Percentiles rank a stretch among this genome's conserved stretches.
Evolutionary conservation across 2,329 filamentous ascomycete genomes (phyloP).

Genomic region (Pseudocercospora fijiensis): DNA sequence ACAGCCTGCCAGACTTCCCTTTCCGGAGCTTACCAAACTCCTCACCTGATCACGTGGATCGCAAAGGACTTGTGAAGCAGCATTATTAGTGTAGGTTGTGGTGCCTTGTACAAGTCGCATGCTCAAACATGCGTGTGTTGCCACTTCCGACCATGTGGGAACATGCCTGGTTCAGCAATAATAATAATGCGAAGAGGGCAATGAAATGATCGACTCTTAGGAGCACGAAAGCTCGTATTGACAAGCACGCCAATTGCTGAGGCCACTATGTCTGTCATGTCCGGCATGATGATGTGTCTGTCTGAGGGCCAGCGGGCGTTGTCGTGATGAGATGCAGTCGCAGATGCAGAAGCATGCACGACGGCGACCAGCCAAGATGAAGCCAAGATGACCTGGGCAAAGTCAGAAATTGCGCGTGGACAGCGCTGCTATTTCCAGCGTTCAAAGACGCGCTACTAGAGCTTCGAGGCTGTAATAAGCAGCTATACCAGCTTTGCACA

Average conservation of each 20-base stretch:
- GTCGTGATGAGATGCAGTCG: too few species aligned
- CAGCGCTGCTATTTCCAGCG: neutral
- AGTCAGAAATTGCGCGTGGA: neutral
- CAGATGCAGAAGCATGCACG: neutral
- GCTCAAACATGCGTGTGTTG: too few species aligned
- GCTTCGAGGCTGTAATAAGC: conserved; percentile 4
- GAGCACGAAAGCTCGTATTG: too few species aligned
- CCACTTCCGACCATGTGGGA: too few species aligned
- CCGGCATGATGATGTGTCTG: too few species aligned
- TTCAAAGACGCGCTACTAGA: neutral
- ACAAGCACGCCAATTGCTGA: too few species aligned
- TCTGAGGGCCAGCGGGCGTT: neutral
- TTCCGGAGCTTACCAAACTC: conserved; percentile 46
- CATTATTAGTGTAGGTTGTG: too few species aligned
- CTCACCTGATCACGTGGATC: conserved; percentile 64
- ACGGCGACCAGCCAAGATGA: neutral
- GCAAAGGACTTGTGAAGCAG: conserved; percentile 54
- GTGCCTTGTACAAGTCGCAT: too few species aligned
- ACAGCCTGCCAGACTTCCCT: conserved; percentile 35
- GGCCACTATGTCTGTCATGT: too few species aligned
- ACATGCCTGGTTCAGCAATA: too few species aligned
- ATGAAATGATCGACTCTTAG: too few species aligned
- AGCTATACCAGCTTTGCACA: neutral
- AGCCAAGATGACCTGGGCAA: neutral
- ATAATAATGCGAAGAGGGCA: too few species aligned